phyloP scores from a whole-genome alignment of 2,329 filamentous ascomycete species.

The Colletotrichum brevisporum region DNA sequence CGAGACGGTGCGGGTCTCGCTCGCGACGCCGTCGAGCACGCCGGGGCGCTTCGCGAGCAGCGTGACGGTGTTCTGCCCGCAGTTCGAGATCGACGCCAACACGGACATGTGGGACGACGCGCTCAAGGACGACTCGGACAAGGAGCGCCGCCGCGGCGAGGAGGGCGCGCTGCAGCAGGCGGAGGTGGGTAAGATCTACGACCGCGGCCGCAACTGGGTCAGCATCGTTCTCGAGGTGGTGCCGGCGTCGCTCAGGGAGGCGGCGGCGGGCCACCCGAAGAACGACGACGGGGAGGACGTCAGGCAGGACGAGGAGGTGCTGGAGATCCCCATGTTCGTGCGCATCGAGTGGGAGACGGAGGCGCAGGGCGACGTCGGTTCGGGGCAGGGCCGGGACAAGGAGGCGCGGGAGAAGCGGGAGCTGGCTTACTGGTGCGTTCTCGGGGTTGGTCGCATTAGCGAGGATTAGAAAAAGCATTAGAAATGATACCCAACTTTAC shows the following conservation, averaged over 20 bases:
- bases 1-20: constrained; percentile 86
- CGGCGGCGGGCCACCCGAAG: constrained; percentile 46
- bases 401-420: constrained; percentile 84
- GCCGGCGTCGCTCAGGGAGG: constrained; percentile 67
- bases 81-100: constrained; percentile 95
- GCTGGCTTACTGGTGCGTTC: constrained; percentile 94
- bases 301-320: constrained; percentile 71
- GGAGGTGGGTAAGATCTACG: constrained; percentile 97
- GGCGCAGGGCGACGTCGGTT: constrained; percentile 74
- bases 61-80: constrained; percentile 93
- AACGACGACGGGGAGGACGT: constrained; percentile 60
- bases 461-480: constrained; percentile 52
- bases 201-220: constrained; percentile 93
- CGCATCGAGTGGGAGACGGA: constrained; percentile 91
- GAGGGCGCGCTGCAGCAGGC: constrained; percentile 68
- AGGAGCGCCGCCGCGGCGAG: constrained; percentile 56
- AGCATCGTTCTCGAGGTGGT: constrained; percentile 94
- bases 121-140: constrained; percentile 68
- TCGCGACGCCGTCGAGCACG: constrained; percentile 86
- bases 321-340: constrained; percentile 97
- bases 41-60: constrained; percentile 82
- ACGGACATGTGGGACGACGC: constrained; percentile 92
- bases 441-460: constrained; percentile 87
- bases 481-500: constrained; percentile 57
- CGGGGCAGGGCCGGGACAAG: constrained; percentile 65